phyloP scores from a whole-genome alignment of 2,329 filamentous ascomycete genomes.

The Sarocladium kiliense region DNA sequence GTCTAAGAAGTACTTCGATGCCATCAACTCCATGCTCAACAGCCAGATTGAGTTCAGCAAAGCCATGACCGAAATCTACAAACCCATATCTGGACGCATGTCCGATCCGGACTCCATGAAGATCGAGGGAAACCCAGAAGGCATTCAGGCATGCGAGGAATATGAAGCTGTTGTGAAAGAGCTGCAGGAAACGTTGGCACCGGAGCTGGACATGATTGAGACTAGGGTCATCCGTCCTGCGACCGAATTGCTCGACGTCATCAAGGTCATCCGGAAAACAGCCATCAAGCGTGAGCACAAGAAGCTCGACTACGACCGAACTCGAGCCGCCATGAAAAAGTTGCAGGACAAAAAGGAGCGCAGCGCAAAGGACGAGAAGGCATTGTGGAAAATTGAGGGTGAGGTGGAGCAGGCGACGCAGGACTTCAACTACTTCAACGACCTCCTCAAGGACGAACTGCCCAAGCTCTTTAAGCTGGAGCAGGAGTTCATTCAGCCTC shows the following conservation, averaged over 20 bases:
- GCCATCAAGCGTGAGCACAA: conserved; percentile 92
- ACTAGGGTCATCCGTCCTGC: conserved; percentile 84
- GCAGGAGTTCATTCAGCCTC: conserved; percentile 88
- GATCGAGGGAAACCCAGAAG: conserved; percentile 82
- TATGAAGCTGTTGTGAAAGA: conserved; percentile 90
- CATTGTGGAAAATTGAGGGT: conserved; percentile 89
- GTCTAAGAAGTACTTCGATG: conserved; percentile 93
- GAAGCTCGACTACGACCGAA: conserved; percentile 91
- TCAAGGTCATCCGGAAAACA: conserved; percentile 91
- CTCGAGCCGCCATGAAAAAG: conserved; percentile 80
- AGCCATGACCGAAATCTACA: conserved; percentile 94
- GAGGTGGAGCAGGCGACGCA: conserved; percentile 88
- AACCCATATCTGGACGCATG: conserved; percentile 91
- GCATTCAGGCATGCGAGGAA: conserved; percentile 92
- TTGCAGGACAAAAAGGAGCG: conserved; percentile 97
- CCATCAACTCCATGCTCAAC: conserved; percentile 95
- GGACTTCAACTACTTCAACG: conserved; percentile 98
- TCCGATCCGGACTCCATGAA: conserved; percentile 85
- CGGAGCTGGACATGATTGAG: conserved; percentile 98
- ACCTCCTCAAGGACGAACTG: conserved; percentile 90
- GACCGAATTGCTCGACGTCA: conserved; percentile 87
- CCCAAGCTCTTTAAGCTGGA: conserved; percentile 88
- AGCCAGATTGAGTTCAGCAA: conserved; percentile 99
- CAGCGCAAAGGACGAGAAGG: conserved; percentile 93
- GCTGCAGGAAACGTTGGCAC: conserved; percentile 78